These are phyloP conservation scores for Pelargonium nanum DNA, from an alignment of 345 rosid species.

Conservation along the genomic window DNA sequence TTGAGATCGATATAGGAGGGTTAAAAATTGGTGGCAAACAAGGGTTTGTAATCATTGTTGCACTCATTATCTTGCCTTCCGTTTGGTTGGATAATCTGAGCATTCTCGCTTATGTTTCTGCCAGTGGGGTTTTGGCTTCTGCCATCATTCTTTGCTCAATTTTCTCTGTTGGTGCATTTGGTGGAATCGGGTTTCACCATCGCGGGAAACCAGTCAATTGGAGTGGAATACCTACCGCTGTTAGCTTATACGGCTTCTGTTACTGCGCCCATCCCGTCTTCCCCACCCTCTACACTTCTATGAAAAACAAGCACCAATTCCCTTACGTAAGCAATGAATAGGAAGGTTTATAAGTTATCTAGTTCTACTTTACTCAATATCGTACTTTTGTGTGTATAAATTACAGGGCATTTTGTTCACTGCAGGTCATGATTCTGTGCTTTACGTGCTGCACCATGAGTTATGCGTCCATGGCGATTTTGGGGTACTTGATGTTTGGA, in stretches of 20 bases:
- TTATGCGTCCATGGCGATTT: constrained; percentile 17
- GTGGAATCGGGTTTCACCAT: constrained; percentile 55
- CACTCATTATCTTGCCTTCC: constrained; percentile 61
- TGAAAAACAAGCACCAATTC: constrained; percentile 72
- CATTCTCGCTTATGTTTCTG: constrained; percentile 73
- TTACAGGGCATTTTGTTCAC: neutral
- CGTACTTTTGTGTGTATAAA: too few relatives aligned
- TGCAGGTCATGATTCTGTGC: constrained; percentile 22
- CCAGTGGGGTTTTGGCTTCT: constrained; percentile 83
- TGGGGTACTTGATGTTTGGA: constrained; percentile 29
- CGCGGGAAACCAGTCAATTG: constrained; percentile 33
- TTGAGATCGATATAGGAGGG: constrained; percentile 37
- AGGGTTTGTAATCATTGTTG: constrained; percentile 48
- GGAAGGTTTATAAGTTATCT: too few relatives aligned
- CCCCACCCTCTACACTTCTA: constrained; percentile 72
- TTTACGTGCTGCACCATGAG: constrained; percentile 16
- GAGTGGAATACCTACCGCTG: constrained; percentile 57
- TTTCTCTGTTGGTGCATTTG: constrained; percentile 56
- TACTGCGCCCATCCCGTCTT: constrained; percentile 88
- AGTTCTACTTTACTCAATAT: neutral
- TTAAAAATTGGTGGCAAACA: constrained; percentile 43
- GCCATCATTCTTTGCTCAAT: constrained; percentile 57
- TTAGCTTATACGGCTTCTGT: constrained; percentile 85
- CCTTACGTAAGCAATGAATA: constrained; percentile 45
- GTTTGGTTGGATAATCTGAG: constrained; percentile 74